These are phyloP conservation scores for Syzygium syzygioides DNA, from an alignment of 441 rosid genomes.

Conservation along the genomic window DNA sequence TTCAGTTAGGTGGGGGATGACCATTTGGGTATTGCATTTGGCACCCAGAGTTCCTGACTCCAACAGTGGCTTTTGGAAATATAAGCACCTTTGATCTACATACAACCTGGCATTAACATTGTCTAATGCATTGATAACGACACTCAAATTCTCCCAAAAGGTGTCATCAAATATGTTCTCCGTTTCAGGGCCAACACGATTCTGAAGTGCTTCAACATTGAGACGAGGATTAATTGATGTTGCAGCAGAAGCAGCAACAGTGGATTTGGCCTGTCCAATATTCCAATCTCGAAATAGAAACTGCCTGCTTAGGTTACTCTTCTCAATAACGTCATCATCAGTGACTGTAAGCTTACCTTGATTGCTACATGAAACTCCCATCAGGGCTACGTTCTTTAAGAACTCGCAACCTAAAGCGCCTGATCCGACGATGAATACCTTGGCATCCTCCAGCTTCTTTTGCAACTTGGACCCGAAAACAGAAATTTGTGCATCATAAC, in stretches of 20 bases:
- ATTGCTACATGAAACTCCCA: constrained; percentile 83
- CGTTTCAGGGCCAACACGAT: constrained; percentile 78
- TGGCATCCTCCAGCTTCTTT: constrained; percentile 81
- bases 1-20: constrained; percentile 84
- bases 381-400: constrained; percentile 81
- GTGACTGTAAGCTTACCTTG: constrained; percentile 77
- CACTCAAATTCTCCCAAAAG: constrained; percentile 79
- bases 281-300: constrained; percentile 95
- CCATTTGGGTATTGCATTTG: constrained; percentile 91
- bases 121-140: constrained; percentile 74
- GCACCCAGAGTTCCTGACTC: constrained; percentile 96
- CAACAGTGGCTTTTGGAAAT: constrained; percentile 92
- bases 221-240: constrained; percentile 51
- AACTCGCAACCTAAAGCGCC: constrained; percentile 96
- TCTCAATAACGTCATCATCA: constrained; percentile 90
- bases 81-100: constrained; percentile 82
- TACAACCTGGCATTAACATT: constrained; percentile 89
- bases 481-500: constrained; percentile 87
- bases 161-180: constrained; percentile 80
- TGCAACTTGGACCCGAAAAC: constrained; percentile 83
- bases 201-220: constrained; percentile 74
- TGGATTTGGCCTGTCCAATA: constrained; percentile 93
- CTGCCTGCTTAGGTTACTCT: constrained; percentile 93
- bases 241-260: constrained; percentile 89
- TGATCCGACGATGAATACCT: constrained; percentile 73